Percentiles rank a stretch among this genome's conserved stretches.
phyloP scores from a whole-genome alignment of 1,139 yeast species.

The Candida gigantensis region DNA sequence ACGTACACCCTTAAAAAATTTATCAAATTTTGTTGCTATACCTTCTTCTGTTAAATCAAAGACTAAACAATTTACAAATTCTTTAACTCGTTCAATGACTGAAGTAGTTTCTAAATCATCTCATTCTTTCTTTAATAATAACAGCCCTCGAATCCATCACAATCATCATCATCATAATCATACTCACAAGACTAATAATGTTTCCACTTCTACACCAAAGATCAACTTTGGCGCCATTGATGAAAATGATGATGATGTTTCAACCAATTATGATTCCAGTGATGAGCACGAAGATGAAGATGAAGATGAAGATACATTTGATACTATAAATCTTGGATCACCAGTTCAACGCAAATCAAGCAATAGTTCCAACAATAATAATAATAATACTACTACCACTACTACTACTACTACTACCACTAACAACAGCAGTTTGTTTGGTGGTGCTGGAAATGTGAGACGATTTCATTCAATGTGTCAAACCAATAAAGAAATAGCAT shows the following conservation, averaged over 20 bases:
- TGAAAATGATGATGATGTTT: constrained; percentile 10
- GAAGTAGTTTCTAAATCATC: constrained; percentile 24
- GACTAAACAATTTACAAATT: constrained; percentile 16
- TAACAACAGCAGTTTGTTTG: too few species aligned
- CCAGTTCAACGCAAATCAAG: constrained; percentile 13
- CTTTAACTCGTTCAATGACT: constrained; percentile 25
- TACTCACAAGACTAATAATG: neutral
- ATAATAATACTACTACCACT: neutral
- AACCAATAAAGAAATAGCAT: constrained; percentile 39
- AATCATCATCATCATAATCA: too few species aligned
- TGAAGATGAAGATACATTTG: constrained; percentile 18
- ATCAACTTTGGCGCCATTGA: constrained; percentile 6
- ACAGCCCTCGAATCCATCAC: too few species aligned
- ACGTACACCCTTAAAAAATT: constrained; percentile 28
- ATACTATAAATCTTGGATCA: constrained; percentile 15
- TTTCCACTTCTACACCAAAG: constrained; percentile 1
- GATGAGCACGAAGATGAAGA: constrained; percentile 14
- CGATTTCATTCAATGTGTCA: constrained; percentile 71
- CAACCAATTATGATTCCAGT: constrained; percentile 5
- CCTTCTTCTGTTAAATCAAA: constrained; percentile 19
- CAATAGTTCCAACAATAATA: constrained; percentile 2
- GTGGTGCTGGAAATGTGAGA: constrained; percentile 33
- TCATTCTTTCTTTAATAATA: constrained; percentile 11
- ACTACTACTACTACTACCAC: constrained; percentile 8
- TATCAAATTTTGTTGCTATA: constrained; percentile 27